phyloP scores from a whole-genome alignment of 176 grass and related monocot genomes.

The Cenchrus purpureus region DNA sequence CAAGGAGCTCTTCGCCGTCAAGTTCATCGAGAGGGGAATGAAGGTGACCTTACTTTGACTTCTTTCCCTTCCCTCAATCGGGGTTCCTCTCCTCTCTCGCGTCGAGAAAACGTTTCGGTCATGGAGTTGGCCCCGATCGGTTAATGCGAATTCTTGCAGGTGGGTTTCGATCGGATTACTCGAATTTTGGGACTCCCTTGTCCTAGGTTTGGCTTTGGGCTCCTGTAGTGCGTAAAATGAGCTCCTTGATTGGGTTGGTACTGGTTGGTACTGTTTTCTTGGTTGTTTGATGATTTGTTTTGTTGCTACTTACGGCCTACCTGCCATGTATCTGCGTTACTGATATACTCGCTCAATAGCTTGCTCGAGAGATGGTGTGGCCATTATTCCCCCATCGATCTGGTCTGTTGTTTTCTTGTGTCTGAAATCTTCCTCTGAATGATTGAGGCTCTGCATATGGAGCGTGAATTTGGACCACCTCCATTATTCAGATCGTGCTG shows the following conservation, averaged over 20 bases:
- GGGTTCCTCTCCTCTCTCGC: background rate
- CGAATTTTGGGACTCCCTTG: background rate
- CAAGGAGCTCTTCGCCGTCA: conserved; percentile 88
- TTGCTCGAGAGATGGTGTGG: conserved; percentile 14
- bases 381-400: background rate
- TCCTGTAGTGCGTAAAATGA: conserved; percentile 27
- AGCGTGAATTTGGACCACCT: conserved; percentile 5
- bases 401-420: background rate
- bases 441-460: background rate
- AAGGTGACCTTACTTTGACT: conserved; percentile 57
- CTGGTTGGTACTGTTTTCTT: background rate
- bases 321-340: background rate
- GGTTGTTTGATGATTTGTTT: background rate
- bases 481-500: background rate
- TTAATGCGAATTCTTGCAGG: conserved; percentile 21
- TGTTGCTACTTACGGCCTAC: background rate
- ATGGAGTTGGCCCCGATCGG: conserved; percentile 7
- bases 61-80: background rate
- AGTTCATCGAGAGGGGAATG: conserved; percentile 93
- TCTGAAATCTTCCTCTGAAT: background rate
- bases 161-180: conserved; percentile 4
- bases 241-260: conserved; percentile 6
- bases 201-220: background rate
- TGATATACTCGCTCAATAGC: background rate
- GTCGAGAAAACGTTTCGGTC: conserved; percentile 3